Base-by-base conservation (phyloP, 257 asterid species). In the Gynochthodes officinalis region DNA sequence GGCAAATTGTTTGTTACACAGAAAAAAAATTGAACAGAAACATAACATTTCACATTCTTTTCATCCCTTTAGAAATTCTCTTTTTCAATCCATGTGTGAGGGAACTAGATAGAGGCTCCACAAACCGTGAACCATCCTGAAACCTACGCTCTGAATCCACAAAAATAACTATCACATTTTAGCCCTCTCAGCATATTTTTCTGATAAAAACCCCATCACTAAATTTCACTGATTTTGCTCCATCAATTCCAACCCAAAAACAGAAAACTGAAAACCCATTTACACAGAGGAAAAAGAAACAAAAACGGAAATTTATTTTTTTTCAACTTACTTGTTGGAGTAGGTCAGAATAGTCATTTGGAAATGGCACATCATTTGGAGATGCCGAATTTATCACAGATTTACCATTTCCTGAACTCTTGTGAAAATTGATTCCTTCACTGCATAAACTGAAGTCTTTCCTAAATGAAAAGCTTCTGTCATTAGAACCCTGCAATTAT, bases 261-360 rank as follows among this genome's bases (percentile, higher is more conserved):
- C 57, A 44, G 2, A 49, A 27, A 49, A 37, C 37, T n/a, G 27
- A 70, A 43, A 39, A 55, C 7, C 57, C 18, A 23, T n/a, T 40
- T 27, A 5, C 69, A 40, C 11, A 63, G 25, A 27, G 3, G 23
- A 16, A 71, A 71, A 59, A 18, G 32, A 57, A 43, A 0, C 42
- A 27, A 13, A 65, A 39, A 13, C 25, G 39, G 63, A 33, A 66
- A 3, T 50, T 50, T 16, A 19, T 19, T 3, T 16, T 50, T 1
- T 50, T 5, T 23, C 7, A 50, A 33, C 84, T 73, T 78, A 93
- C 97, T 82, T 89, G 97, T 72, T 64, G 59, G 76, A 93, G 93
- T 57, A 93, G 91, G 76, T 90, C 82, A 63, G 82, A 68, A 69
- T 93, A 93, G 81, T 93, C 97, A 68, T 61, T 82, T 13, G 98